Evolutionary conservation across 148 eudicot species (phyloP).

Genomic region (Fagopyrum tataricum): DNA sequence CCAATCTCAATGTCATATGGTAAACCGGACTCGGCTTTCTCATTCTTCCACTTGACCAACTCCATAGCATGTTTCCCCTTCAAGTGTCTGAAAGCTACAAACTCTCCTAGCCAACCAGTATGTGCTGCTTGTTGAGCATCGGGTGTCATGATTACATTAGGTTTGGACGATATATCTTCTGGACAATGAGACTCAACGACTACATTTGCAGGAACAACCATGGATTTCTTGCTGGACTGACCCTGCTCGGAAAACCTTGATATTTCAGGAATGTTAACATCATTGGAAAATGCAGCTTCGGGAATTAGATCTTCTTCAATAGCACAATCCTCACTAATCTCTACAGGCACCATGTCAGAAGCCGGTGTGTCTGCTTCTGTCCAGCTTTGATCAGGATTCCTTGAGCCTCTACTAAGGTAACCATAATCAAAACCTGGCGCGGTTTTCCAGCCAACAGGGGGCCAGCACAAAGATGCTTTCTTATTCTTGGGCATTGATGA

Average conservation of each 20-base stretch:
- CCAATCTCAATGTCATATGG: slow-evolving; percentile 71
- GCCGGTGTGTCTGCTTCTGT: slow-evolving; percentile 1
- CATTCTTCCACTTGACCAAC: slow-evolving; percentile 70
- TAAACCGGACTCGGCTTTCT: slow-evolving; percentile 62
- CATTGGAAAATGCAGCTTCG: slow-evolving; percentile 16
- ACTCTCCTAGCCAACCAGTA: slow-evolving; percentile 76
- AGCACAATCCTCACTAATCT: slow-evolving; percentile 24
- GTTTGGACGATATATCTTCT: slow-evolving; percentile 25
- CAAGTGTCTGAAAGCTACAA: slow-evolving; percentile 61
- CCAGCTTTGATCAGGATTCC: slow-evolving; percentile 6
- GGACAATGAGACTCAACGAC: slow-evolving; percentile 29
- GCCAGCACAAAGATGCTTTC: slow-evolving; percentile 51
- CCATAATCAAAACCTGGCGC: slow-evolving; percentile 59
- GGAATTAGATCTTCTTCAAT: slow-evolving; percentile 30
- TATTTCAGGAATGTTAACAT: slow-evolving; percentile 19
- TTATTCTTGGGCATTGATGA: slow-evolving; percentile 20
- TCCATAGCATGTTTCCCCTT: slow-evolving; percentile 25
- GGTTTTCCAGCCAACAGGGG: slow-evolving; percentile 81
- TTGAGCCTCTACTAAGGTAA: neutral
- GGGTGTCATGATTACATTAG: slow-evolving; percentile 18
- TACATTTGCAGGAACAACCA: slow-evolving; percentile 25
- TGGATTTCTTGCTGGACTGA: slow-evolving; percentile 16
- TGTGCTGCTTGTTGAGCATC: slow-evolving; percentile 37
- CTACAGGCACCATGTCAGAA: neutral
- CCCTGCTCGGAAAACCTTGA: slow-evolving; percentile 15